Evolutionary conservation across 2,329 filamentous ascomycete genomes (phyloP).

Genomic region (Daldinia eschscholtzii): DNA sequence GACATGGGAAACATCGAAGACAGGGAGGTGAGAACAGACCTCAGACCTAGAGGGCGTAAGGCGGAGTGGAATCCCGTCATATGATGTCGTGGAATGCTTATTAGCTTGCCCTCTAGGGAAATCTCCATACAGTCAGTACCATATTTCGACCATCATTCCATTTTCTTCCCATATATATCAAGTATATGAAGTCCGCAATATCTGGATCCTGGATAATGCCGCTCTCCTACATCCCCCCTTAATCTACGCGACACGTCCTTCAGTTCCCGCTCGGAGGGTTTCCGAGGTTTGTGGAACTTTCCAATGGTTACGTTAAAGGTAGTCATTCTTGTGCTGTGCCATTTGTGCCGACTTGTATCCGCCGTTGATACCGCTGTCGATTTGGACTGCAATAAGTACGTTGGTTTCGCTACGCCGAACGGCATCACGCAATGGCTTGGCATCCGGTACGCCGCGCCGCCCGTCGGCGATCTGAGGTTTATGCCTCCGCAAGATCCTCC

Average conservation of each 20-base stretch:
- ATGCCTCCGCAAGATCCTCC: conserved; percentile 73
- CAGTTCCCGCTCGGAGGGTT: conserved; percentile 27
- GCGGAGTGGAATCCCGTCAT: conserved; percentile 30
- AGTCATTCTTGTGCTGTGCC: conserved; percentile 42
- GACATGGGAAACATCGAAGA: neutral
- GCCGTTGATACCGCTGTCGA: conserved; percentile 62
- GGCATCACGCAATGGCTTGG: conserved; percentile 80
- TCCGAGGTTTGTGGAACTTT: conserved; percentile 28
- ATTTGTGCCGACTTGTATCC: conserved; percentile 34
- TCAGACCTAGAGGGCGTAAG: conserved; percentile 17
- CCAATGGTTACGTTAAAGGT: conserved; percentile 33
- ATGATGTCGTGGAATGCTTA: conserved; percentile 39
- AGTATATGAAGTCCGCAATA: conserved; percentile 28
- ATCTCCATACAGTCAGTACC: conserved; percentile 21
- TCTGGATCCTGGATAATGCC: conserved; percentile 19
- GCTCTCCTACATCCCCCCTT: conserved; percentile 9
- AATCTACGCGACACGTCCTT: conserved; percentile 22
- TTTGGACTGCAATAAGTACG: conserved; percentile 75
- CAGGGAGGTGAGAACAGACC: conserved; percentile 26
- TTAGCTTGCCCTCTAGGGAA: conserved; percentile 12
- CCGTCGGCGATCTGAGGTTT: conserved; percentile 75
- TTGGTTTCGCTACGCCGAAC: conserved; percentile 65
- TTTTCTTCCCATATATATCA: conserved; percentile 1
- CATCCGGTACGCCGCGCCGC: conserved; percentile 79
- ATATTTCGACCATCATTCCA: neutral